Evolutionary conservation across 257 asterid species (phyloP), one percentile per base, ranked within the genome.

Genomic region (Solanum chiquidenum): DNA sequence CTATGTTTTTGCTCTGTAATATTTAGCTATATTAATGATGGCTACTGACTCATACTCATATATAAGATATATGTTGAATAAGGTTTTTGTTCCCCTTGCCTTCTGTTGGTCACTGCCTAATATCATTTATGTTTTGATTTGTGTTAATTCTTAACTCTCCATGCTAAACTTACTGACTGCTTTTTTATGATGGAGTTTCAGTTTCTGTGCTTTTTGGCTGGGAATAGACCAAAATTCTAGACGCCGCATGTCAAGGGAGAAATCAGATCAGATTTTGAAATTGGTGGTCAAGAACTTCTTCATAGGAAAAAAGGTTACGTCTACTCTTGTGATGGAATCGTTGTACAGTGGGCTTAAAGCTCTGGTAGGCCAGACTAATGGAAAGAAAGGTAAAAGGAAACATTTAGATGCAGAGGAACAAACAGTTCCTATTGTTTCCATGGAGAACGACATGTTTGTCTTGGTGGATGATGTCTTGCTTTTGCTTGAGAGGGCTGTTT

Each of bases 291-390:
- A 95, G 87, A 94, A 93, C 90, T 97, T 97, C 89, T 97, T 97
- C 89, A 92, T 95, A 84, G 98, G 94, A 90, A 95, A 97, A 90
- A 98, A 97, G 92, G 99, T 95, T 90, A 93, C 98, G 12, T 95
- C 99, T 83, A 97, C 99, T 55, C 94, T 97, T 85, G 98, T 97
- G 89, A 97, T 97, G 99, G 99, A 95, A 92, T 95, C 99, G 7
- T 83, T 95, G 83, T 94, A 93, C 89, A 95, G 98, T 93, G 99
- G 99, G 55, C 91, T 95, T 86, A 95, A 95, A 94, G 98, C 98
- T 90, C 93, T 97, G 84, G 95, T 93, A 92, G 98, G 96, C 83
- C 98, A 93, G 87, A 85, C 90, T 60, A 93, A 92, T 92, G 94
- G 91, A 87, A 91, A 94, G 91, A 93, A 89, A 86, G 93, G 87